A percentile compares a stretch with the other conserved stretches of the same genome.
phyloP scores from a whole-genome alignment of 768 basidiomycete genomes.

The Dacryopinax spathularia region DNA sequence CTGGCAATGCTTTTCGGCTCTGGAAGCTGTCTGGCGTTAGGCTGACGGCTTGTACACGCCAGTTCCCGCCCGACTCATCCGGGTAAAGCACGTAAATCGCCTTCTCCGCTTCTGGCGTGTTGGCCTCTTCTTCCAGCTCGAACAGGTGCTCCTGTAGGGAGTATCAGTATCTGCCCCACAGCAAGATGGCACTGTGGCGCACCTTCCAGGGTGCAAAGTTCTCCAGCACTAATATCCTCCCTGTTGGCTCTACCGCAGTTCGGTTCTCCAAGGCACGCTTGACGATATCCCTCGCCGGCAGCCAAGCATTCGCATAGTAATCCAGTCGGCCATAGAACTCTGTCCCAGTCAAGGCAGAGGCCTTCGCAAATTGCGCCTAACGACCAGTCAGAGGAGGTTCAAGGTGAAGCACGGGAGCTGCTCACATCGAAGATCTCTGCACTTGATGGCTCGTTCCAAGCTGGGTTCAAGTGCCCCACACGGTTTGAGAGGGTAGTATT shows the following conservation, averaged over 20 bases:
- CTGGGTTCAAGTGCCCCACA: slow-evolving; percentile 71
- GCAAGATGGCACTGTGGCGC: slow-evolving; percentile 9
- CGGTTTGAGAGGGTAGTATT: slow-evolving; percentile 76
- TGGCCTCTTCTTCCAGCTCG: slow-evolving; percentile 55
- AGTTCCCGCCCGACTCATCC: slow-evolving; percentile 58
- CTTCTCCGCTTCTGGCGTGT: slow-evolving; percentile 33
- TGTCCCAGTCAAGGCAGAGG: slow-evolving; percentile 65
- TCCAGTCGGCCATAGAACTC: slow-evolving; percentile 71
- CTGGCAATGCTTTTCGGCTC: slow-evolving; percentile 83
- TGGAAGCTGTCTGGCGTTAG: slow-evolving; percentile 68
- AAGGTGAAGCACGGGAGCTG: slow-evolving; percentile 8
- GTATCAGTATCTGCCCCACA: background rate
- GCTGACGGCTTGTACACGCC: slow-evolving; percentile 91
- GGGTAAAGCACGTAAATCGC: slow-evolving; percentile 85
- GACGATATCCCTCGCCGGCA: slow-evolving; percentile 79
- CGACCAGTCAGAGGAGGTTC: background rate
- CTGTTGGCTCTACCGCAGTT: slow-evolving; percentile 45
- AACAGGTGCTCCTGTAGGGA: slow-evolving; percentile 72
- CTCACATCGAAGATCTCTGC: slow-evolving; percentile 59
- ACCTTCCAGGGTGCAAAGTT: slow-evolving; percentile 83
- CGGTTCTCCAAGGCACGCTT: slow-evolving; percentile 44
- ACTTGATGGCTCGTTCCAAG: slow-evolving; percentile 75
- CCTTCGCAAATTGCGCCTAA: slow-evolving; percentile 59
- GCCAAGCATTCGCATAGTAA: slow-evolving; percentile 80
- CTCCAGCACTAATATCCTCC: slow-evolving; percentile 67